Evolutionary conservation across 768 basidiomycete species (phyloP).

Genomic region (Kwoniella heveanensis): DNA sequence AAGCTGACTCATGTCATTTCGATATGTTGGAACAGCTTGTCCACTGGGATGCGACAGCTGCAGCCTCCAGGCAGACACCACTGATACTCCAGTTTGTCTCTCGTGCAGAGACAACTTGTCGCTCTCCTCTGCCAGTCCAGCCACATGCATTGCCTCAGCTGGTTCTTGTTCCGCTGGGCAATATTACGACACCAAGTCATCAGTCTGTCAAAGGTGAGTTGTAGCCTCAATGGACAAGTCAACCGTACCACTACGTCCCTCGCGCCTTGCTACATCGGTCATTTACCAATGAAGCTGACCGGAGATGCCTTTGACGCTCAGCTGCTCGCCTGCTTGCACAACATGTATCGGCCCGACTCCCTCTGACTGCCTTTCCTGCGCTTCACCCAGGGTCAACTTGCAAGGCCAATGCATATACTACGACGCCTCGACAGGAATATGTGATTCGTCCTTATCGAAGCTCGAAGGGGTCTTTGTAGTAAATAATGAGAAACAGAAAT

Average conservation of each 20-base stretch:
- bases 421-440: constrained; percentile 40
- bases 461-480: constrained; percentile 46
- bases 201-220: constrained; percentile 43
- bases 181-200: constrained; percentile 38
- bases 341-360: constrained; percentile 49
- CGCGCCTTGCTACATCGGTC: not conserved
- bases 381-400: constrained; percentile 46
- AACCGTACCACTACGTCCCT: not conserved
- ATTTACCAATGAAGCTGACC: not conserved
- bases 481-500: constrained; percentile 41
- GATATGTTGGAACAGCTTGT: too few relatives aligned
- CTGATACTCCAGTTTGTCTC: constrained; percentile 30
- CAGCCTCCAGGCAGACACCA: constrained; percentile 26
- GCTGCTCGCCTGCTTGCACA: constrained; percentile 53
- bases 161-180: constrained; percentile 40
- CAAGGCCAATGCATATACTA: constrained; percentile 48
- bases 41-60: constrained; percentile 49
- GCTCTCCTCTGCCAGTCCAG: constrained; percentile 28
- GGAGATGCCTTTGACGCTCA: constrained; percentile 4
- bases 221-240: not conserved
- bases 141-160: constrained; percentile 27
- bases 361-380: constrained; percentile 48
- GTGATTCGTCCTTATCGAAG: constrained; percentile 40
- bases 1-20: too few relatives aligned
- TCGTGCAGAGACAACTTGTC: constrained; percentile 24